Conservation (phyloP, 495 filamentous ascomycete species). For the Massariosphaeria phaeospora region DNA sequence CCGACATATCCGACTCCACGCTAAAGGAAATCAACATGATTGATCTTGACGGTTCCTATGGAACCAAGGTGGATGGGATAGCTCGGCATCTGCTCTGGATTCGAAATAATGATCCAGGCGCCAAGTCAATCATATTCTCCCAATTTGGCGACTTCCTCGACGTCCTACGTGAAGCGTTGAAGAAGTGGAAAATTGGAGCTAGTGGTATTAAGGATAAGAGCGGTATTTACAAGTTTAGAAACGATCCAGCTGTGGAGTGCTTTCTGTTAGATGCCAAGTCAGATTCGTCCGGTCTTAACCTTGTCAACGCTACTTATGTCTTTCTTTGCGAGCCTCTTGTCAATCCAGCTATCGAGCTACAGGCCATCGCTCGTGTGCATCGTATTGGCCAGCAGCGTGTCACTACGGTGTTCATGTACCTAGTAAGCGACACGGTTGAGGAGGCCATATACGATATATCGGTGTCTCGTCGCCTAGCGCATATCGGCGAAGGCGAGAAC, state of each 20-base stretch:
- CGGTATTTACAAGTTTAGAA: slow-evolving; percentile 69
- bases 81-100: slow-evolving; percentile 76
- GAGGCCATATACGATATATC: slow-evolving; percentile 83
- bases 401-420: slow-evolving; percentile 94
- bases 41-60: slow-evolving; percentile 68
- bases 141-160: slow-evolving; percentile 80
- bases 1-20: slow-evolving; percentile 62
- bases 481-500: slow-evolving; percentile 53
- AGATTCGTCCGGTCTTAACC: slow-evolving; percentile 80
- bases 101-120: slow-evolving; percentile 72
- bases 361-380: slow-evolving; percentile 90
- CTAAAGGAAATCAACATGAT: slow-evolving; percentile 78
- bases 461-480: slow-evolving; percentile 67
- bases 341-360: slow-evolving; percentile 87
- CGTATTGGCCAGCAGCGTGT: slow-evolving; percentile 82
- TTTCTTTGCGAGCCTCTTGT: slow-evolving; percentile 91
- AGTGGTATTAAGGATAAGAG: slow-evolving; percentile 58
- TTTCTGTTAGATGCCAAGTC: slow-evolving; percentile 85
- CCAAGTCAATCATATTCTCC: slow-evolving; percentile 87
- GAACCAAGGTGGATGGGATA: slow-evolving; percentile 85
- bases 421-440: slow-evolving; percentile 82
- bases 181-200: slow-evolving; percentile 62
- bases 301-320: slow-evolving; percentile 89
- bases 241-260: slow-evolving; percentile 69
- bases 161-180: slow-evolving; percentile 63